Evolutionary conservation across 2,329 filamentous ascomycete species (phyloP).

Genomic region (Monosporascus sp.): DNA sequence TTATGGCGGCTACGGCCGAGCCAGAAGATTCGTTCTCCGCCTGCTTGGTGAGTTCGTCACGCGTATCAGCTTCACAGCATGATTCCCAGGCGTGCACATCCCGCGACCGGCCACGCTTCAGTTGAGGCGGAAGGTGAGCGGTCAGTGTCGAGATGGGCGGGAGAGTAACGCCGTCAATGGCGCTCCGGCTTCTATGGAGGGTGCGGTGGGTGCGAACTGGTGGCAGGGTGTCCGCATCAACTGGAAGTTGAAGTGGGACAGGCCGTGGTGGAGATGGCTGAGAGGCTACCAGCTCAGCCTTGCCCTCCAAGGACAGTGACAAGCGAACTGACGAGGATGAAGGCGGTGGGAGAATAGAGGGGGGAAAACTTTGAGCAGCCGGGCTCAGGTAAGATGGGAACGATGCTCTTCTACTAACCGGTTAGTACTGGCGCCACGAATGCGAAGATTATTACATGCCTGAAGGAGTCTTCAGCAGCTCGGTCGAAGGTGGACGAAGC

Average conservation of each 20-base stretch:
- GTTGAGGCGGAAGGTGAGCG: slow-evolving; percentile 45
- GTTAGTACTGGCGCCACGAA: slow-evolving; percentile 8
- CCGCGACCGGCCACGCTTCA: slow-evolving; percentile 69
- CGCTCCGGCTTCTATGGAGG: slow-evolving; percentile 68
- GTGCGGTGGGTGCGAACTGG: slow-evolving; percentile 43
- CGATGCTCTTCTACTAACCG: slow-evolving; percentile 33
- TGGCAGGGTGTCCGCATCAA: slow-evolving; percentile 40
- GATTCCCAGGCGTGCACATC: slow-evolving; percentile 90
- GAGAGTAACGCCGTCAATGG: slow-evolving; percentile 53
- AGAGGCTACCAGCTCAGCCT: slow-evolving; percentile 76
- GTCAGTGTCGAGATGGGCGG: slow-evolving; percentile 51
- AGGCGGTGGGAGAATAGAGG: slow-evolving; percentile 29
- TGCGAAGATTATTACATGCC: slow-evolving; percentile 29
- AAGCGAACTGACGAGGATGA: slow-evolving; percentile 62
- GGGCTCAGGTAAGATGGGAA: slow-evolving; percentile 39
- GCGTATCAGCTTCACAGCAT: slow-evolving; percentile 74
- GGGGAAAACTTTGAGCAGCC: slow-evolving; percentile 30
- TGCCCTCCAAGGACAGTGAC: slow-evolving; percentile 81
- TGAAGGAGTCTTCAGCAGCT: slow-evolving; percentile 38
- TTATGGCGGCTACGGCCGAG: slow-evolving; percentile 76
- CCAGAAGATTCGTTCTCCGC: slow-evolving; percentile 76
- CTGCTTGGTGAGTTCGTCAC: slow-evolving; percentile 74
- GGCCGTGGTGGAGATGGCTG: slow-evolving; percentile 65
- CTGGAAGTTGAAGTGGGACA: slow-evolving; percentile 44
- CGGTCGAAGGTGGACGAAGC: slow-evolving; percentile 37